Base-by-base conservation (phyloP, 495 filamentous ascomycete genomes). In the Pyronema omphalodes region DNA sequence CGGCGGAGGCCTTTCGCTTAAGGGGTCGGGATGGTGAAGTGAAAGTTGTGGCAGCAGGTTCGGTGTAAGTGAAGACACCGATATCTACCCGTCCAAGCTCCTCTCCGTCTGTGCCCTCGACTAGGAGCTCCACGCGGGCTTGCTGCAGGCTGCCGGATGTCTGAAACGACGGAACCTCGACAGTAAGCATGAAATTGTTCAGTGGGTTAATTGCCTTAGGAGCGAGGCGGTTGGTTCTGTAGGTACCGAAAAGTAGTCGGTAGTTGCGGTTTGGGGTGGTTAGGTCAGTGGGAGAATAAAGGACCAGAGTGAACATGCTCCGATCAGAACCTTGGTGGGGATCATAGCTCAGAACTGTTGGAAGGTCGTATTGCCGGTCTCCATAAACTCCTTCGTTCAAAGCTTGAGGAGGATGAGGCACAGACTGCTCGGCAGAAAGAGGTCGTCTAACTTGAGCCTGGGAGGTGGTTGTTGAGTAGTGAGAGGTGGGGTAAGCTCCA, bases 21-120 rank as follows among this genome's bases (percentile, higher is more conserved):
- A 56, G 55, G 9, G 47, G 36, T 11, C 59, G 55, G 35, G 59
- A 55, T 6, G 59, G 51, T 19, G 60, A 61, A 17, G 19, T 51
- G 33, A 55, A 55, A 43, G 59, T 54, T 8, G 58, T 3, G 15
- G 58, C 43, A n/a, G 51, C 35, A 35, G 64, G 61, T 40, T 77
- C 74, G 54, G 76, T 72, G 55, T 93, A 98, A 3, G 78, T 80
- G 65, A 93, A 95, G 12, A 73, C 71, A 57, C 86, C 88, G 35
- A 86, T 77, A 53, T 86, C 79, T 11, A 81, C 69, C 9, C 76
- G 74, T 7, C 76, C 73, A 15, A 83, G 63, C 53, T 74, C 70
- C 18, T 47, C 44, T 19, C 9, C 18, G 12, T 9, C 44, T 23
- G 80, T 78, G 5, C 23, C 5, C 23, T 29, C 23, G 23, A 29